Conservation (phyloP, 345 rosid species). For the Eucalyptus polyanthemos region DNA sequence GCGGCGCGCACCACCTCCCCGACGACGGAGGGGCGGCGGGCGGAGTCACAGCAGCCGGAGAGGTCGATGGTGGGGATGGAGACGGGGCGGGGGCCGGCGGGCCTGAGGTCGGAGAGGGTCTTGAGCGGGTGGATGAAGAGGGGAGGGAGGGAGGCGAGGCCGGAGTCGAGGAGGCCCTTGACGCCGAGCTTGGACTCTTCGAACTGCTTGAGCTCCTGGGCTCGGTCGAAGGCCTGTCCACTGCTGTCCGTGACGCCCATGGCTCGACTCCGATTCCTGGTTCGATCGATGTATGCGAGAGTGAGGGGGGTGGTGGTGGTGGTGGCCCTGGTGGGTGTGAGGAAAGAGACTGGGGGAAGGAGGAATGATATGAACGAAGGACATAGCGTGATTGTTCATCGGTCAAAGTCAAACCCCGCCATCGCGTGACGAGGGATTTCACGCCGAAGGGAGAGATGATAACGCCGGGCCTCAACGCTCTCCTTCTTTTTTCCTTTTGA, state of each 20-base stretch:
- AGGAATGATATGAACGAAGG: background rate
- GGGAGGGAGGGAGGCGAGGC: constrained; percentile 5
- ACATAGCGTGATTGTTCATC: no score
- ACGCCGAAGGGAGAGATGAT: background rate
- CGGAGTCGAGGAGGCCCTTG: constrained; percentile 37
- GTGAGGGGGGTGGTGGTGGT: no score
- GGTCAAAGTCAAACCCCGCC: background rate
- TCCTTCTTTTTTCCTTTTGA: no score
- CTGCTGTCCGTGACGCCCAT: background rate
- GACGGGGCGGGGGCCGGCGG: background rate
- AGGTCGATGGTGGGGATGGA: constrained; percentile 36
- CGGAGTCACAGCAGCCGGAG: constrained; percentile 13
- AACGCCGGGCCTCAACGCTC: no score
- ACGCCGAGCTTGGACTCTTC: constrained; percentile 39
- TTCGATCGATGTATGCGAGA: no score
- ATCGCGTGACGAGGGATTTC: background rate
- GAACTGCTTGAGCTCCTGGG: constrained; percentile 14
- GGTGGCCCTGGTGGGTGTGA: background rate
- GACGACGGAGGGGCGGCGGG: constrained; percentile 2
- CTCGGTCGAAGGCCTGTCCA: constrained; percentile 2
- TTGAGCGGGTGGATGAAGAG: constrained; percentile 4
- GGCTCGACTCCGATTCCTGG: background rate
- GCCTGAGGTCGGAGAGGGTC: background rate
- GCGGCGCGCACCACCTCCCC: constrained; percentile 12
- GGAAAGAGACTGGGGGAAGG: background rate